Conservation (phyloP, 2,329 filamentous ascomycete genomes). For the Cytospora paraplurivora region DNA sequence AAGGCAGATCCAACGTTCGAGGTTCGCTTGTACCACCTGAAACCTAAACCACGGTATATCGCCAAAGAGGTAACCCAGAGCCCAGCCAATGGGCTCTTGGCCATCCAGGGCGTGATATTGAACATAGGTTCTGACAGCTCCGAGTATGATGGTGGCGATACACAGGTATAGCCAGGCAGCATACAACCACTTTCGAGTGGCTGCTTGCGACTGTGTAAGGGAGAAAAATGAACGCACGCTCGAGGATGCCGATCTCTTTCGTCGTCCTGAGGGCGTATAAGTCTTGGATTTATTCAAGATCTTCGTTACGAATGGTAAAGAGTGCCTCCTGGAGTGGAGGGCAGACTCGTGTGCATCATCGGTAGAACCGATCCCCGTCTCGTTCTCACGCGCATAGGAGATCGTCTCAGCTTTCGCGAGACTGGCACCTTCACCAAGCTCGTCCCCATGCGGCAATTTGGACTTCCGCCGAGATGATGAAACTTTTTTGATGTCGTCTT, state of each 20-base stretch:
- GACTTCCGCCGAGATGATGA: conserved; percentile 11
- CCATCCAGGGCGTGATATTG: conserved; percentile 65
- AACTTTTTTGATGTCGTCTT: conserved; percentile 11
- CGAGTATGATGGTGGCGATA: conserved; percentile 66
- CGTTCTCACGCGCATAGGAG: conserved; percentile 4
- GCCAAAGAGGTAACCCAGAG: conserved; percentile 83
- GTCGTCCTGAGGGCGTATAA: conserved; percentile 64
- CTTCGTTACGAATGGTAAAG: conserved; percentile 49
- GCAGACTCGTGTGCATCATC: background rate
- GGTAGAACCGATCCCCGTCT: background rate
- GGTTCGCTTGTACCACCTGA: conserved; percentile 66
- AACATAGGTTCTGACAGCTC: conserved; percentile 73
- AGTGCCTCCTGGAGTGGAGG: conserved; percentile 47
- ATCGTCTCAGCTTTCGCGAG: conserved; percentile 19
- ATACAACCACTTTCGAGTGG: conserved; percentile 78
- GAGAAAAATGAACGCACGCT: conserved; percentile 74
- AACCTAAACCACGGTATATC: conserved; percentile 73
- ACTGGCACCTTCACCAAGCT: background rate
- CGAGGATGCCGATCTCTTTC: conserved; percentile 65
- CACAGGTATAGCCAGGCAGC: conserved; percentile 75
- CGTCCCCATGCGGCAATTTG: conserved; percentile 1
- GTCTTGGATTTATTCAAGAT: conserved; percentile 44
- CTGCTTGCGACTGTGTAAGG: conserved; percentile 77
- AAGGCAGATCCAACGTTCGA: conserved; percentile 76
- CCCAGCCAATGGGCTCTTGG: conserved; percentile 89